Base-by-base conservation (phyloP, 768 basidiomycete species). In the Suillus plorans region DNA sequence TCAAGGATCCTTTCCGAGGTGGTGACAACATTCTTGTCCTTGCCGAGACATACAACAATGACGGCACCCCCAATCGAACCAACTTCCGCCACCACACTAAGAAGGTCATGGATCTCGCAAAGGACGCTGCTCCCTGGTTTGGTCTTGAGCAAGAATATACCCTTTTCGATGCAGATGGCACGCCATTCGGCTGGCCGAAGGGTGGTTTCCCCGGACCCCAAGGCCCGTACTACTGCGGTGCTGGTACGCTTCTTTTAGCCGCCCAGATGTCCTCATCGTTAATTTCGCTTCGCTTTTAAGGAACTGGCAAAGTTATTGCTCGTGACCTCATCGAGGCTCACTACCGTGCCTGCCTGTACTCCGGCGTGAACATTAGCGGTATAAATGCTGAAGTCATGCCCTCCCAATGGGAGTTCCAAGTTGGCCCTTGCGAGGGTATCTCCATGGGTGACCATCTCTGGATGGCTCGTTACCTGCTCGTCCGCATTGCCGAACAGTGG, bases 311-410 rank as follows among this genome's bases (percentile, higher is more conserved):
- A 80, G 97, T 99, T 68, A 96, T 97, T 74, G 97, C 94, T 68
- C 95, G 97, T 80, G 97, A 99, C 81, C 86, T 99, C 73, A 91
- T 99, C 73, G 97, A 99, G 82, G 97, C 97, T 44, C 97, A 99
- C 82, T 99, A 99, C 82, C 94, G 95, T 68, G 93, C 94, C 64
- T 97, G 96, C 78, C 87, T 97, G 62, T 96, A 97, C 76, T 80
- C 95, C 63, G 96, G 95, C 70, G 86, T 99, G 81, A 95, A 95
- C 83, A 99, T 99, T 81, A 95, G 93, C 69, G 97, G 97, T 75
- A 98, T 99, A 82, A 99, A 99, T 78, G 97, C 97, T 66, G 97
- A 99, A 81, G 97, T 99, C 67, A 99, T 99, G 97, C 97, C 97
- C 18, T 89, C 96, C 63, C 97, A 99, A 79, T 99, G 97, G 97